Base-by-base conservation (phyloP, 1,284 basidiomycete genomes). In the Fomes fomentarius region DNA sequence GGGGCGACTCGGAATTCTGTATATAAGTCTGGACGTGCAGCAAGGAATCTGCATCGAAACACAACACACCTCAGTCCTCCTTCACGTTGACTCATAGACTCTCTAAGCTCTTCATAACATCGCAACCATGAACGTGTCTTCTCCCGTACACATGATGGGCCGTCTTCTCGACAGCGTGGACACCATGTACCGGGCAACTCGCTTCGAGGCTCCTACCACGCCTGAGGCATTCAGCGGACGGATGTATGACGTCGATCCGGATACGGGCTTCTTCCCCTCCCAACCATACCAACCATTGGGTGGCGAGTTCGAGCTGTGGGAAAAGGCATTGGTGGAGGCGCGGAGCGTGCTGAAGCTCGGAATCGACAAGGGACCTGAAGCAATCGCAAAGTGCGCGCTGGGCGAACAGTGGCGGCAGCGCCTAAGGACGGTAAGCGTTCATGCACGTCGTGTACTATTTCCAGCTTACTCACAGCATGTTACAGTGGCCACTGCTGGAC, bases 221-320 rank as follows among this genome's bases (percentile, higher is more conserved):
- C 44, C 50, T 5, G 50, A 56, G 28, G 55, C 62, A 22, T 64
- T 63, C 60, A 62, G 51, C 53, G 62, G 58, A 14, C 56, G 65
- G 30, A 57, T 71, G 38, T 73, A 66, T 60, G 68, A 73, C 42
- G 65, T 74, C 46, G 65, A 73, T 52, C 61, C 62, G 15, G 77
- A 77, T 9, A 91, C 92, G 1, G 96, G 96, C 1, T 98, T 98
- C 76, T 81, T 98, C 60, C 96, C 96, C 0, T 75, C 82, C 1
- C 74, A 79, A 38, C 85, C 86, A 1, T 76, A 96, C 7, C 77
- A 79, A 14, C 78, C 76, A 24, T 77, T 98, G 9, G 75, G 76
- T 2, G 67, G 66, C 14, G 69, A 74, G 19, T 94, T 84, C 64
- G 74, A 74, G 8, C 66, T 87, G 2, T 98, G 93, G 94, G 95